Evolutionary conservation across 2,329 filamentous ascomycete species (phyloP), one percentile per base, ranked within the genome.

Genomic region (Alternaria conjuncta): DNA sequence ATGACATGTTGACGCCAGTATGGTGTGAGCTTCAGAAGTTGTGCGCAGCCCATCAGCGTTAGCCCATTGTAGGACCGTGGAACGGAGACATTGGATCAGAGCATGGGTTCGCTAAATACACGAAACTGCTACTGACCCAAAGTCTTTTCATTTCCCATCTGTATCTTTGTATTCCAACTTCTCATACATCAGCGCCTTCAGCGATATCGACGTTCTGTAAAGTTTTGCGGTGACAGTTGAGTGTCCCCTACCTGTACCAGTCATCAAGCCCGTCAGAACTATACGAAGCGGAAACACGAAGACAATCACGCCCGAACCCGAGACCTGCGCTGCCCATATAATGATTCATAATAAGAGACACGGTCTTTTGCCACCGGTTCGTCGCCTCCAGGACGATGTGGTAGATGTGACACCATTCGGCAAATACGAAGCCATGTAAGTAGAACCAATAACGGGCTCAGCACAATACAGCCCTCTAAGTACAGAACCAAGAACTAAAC

Each of bases 1-100:
- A n/a, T 9, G 3, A 5, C 0, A 0, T 7, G 12, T 32, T 32
- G 30, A 1, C 0, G 13, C 13, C 5, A 15, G 13, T 36, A 1
- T 36, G 30, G 2, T 41, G 32, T 41, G 15, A n/a, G 32, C 7
- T n/a, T 41, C 15, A n/a, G 4, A 41, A 4, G 2, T 5, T 10
- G 4, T 9, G 15, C 15, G 8, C 8, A n/a, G 7, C 13, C 15
- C 13, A 5, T 36, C 2, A n/a, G 32, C 32, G 8, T 10, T 41
- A 41, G 8, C 2, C 10, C 15, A 5, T n/a, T n/a, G 32, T 10
- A 41, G 32, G 5, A n/a, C 32, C 32, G 8, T 41, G 32, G 32
- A 41, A 9, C 13, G 13, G 32, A n/a, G 32, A 8, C 7, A n/a
- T n/a, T 7, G 1, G 7, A 2, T 7, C 15, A 5, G 32, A 36